phyloP scores from a whole-genome alignment of 176 grass and related monocot species.

The Areca catechu region DNA sequence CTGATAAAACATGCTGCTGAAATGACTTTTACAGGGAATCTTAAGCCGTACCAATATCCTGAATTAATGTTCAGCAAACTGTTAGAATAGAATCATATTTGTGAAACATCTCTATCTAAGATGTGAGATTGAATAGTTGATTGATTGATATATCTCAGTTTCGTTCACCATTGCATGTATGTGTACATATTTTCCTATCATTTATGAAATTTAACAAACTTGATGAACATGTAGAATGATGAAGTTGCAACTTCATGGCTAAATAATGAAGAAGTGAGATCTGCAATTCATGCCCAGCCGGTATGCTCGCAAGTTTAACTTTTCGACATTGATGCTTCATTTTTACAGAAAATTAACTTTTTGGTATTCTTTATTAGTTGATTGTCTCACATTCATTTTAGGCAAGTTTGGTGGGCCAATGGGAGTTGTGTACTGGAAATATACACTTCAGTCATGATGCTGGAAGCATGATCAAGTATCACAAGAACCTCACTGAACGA shows the following conservation, averaged over 20 bases:
- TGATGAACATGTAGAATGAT: conserved; percentile 51
- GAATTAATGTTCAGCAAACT: too few species aligned
- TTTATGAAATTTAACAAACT: not conserved
- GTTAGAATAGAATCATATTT: too few species aligned
- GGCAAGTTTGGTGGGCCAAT: conserved; percentile 47
- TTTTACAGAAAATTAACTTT: not conserved
- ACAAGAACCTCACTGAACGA: conserved; percentile 67
- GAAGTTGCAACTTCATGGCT: conserved; percentile 82
- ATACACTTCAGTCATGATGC: conserved; percentile 51
- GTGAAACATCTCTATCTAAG: too few species aligned
- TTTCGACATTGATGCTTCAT: not conserved
- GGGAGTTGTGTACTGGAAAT: conserved; percentile 47
- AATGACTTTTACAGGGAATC: too few species aligned
- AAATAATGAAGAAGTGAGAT: conserved; percentile 58
- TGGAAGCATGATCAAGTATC: conserved; percentile 89
- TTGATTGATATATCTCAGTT: too few species aligned
- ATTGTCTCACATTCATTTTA: conserved; percentile 19
- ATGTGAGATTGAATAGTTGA: too few species aligned
- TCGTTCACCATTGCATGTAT: not conserved
- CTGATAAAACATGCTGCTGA: too few species aligned
- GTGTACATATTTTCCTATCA: not conserved
- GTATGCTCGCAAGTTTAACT: conserved; percentile 30
- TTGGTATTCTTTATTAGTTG: not conserved
- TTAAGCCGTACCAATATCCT: too few species aligned
- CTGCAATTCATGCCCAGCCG: conserved; percentile 82